A percentile compares a stretch with the other conserved stretches of the same genome.
Conservation (phyloP, 2,329 filamentous ascomycete species). For the Aureobasidium sp. region DNA sequence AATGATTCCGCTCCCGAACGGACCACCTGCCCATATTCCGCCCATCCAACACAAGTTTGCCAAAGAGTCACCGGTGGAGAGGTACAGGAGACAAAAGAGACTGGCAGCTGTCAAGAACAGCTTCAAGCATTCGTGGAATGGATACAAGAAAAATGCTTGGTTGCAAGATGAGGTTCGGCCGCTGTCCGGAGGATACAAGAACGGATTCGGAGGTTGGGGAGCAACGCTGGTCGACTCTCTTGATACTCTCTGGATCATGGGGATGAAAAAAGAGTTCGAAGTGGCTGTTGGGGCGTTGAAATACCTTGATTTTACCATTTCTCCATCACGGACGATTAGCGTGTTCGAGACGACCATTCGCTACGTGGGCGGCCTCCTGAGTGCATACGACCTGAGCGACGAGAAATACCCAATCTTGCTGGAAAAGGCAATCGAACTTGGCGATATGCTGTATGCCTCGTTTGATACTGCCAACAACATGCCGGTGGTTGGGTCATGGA, state of each 20-base stretch:
- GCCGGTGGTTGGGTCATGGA: constrained; percentile 50
- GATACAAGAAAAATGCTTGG: constrained; percentile 74
- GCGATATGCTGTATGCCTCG: constrained; percentile 54
- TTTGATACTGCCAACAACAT: constrained; percentile 63
- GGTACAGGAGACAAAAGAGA: constrained; percentile 54
- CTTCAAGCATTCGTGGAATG: constrained; percentile 70
- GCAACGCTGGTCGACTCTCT: constrained; percentile 74
- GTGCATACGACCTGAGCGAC: constrained; percentile 59
- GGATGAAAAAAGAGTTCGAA: constrained; percentile 54
- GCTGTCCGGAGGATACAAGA: constrained; percentile 50
- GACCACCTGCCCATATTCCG: constrained; percentile 58
- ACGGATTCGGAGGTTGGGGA: constrained; percentile 89
- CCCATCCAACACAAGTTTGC: constrained; percentile 65
- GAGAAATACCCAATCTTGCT: constrained; percentile 46
- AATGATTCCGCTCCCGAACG: constrained; percentile 65
- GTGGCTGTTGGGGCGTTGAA: constrained; percentile 51
- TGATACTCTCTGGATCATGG: constrained; percentile 68
- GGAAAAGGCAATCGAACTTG: constrained; percentile 54
- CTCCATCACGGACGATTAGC: constrained; percentile 48
- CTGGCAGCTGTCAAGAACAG: constrained; percentile 60
- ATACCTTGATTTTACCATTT: constrained; percentile 49
- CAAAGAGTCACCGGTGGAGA: constrained; percentile 51
- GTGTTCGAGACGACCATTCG: constrained; percentile 65
- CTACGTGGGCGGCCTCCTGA: constrained; percentile 59
- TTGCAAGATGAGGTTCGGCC: constrained; percentile 78